Evolutionary conservation across 2,329 filamentous ascomycete species (phyloP).

Genomic region (Plenodomus biglobosus): DNA sequence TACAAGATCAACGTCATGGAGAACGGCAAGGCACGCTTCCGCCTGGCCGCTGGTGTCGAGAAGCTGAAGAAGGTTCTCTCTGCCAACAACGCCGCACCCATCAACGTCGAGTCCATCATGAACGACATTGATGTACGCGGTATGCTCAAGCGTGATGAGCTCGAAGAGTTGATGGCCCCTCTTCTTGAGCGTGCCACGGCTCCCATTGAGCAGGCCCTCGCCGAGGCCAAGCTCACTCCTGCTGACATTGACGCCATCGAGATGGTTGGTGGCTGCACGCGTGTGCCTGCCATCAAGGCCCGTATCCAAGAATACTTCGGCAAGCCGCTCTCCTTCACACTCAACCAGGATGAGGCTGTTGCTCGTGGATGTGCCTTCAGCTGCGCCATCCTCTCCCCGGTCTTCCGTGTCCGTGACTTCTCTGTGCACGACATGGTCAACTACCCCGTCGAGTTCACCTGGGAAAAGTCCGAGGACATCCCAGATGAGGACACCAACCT

Average conservation of each 20-base stretch:
- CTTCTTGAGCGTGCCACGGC: slow-evolving; percentile 71
- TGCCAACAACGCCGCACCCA: slow-evolving; percentile 85
- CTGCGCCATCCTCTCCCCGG: slow-evolving; percentile 94
- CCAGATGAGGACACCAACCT: slow-evolving; percentile 97
- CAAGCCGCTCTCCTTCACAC: slow-evolving; percentile 90
- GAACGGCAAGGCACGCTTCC: slow-evolving; percentile 85
- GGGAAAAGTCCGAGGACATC: slow-evolving; percentile 98
- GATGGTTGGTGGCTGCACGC: slow-evolving; percentile 91
- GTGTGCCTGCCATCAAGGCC: slow-evolving; percentile 90
- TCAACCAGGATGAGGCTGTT: slow-evolving; percentile 97
- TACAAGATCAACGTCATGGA: slow-evolving; percentile 94
- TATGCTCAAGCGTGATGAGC: slow-evolving; percentile 90
- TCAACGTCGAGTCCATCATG: slow-evolving; percentile 99
- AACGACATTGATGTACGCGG: slow-evolving; percentile 90
- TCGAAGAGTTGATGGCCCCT: slow-evolving; percentile 87
- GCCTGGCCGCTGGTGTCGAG: slow-evolving; percentile 85
- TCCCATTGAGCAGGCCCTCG: slow-evolving; percentile 86
- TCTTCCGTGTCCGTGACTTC: slow-evolving; percentile 98
- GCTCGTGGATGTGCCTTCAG: slow-evolving; percentile 95
- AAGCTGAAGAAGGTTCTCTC: slow-evolving; percentile 99
- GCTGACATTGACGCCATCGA: slow-evolving; percentile 94
- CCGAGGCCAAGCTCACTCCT: slow-evolving; percentile 85
- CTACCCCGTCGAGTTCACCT: slow-evolving; percentile 98
- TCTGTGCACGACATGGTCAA: slow-evolving; percentile 95
- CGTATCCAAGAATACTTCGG: slow-evolving; percentile 84